Percentiles rank a stretch among this genome's conserved stretches.
Conservation (phyloP, 169 alveolate genomes). For the Cryptosporidium sp. region DNA sequence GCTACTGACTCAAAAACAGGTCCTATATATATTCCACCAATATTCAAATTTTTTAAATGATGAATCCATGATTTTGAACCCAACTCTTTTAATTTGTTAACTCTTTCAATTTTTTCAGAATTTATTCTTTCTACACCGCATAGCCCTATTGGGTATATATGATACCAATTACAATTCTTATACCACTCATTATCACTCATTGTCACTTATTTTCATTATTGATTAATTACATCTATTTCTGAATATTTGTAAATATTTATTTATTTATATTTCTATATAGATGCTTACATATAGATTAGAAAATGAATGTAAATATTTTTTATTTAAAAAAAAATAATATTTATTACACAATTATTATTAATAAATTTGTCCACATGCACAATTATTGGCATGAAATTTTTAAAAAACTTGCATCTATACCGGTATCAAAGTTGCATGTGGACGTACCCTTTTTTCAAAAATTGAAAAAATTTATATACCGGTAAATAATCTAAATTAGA, state of each 20-base stretch:
- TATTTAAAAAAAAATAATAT: background rate
- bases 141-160: conserved; percentile 62
- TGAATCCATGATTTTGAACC: conserved; percentile 21
- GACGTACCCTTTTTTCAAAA: background rate
- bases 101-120: background rate
- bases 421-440: conserved; percentile 37
- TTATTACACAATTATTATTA: background rate
- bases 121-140: conserved; percentile 51
- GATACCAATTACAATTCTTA: conserved; percentile 60
- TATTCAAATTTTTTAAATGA: conserved; percentile 46
- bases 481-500: background rate
- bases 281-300: background rate
- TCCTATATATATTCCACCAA: conserved; percentile 70
- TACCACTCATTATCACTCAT: conserved; percentile 58
- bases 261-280: too few relatives aligned
- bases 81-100: conserved; percentile 28
- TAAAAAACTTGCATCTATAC: conserved; percentile 20
- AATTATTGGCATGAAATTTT: background rate
- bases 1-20: conserved; percentile 62
- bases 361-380: conserved; percentile 10
- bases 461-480: background rate
- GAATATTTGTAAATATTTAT: too few relatives aligned
- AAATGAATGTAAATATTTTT: background rate
- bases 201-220: background rate
- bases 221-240: too few relatives aligned